Evolutionary conservation across 441 rosid genomes (phyloP).

Genomic region (Euphorbia corollata): DNA sequence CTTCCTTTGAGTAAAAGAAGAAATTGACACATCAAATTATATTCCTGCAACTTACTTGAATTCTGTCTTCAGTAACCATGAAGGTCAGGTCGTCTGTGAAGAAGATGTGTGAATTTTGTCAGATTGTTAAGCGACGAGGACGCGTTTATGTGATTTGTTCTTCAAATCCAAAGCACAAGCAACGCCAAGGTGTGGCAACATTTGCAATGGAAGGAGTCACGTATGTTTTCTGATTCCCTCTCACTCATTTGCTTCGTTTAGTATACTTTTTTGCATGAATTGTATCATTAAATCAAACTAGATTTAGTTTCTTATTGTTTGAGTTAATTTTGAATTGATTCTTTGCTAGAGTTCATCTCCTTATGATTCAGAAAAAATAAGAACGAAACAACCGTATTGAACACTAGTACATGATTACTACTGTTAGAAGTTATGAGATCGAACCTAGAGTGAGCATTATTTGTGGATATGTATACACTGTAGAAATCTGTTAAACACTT

Average conservation of each 20-base stretch:
- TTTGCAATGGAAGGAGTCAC: constrained; percentile 39
- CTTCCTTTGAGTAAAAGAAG: background rate
- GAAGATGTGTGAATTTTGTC: constrained; percentile 91
- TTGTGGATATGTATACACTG: background rate
- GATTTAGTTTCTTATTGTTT: background rate
- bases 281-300: background rate
- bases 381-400: no score
- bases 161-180: constrained; percentile 89
- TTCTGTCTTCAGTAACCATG: constrained; percentile 37
- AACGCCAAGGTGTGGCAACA: constrained; percentile 64
- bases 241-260: background rate
- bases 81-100: constrained; percentile 94
- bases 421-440: no score
- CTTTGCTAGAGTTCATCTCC: background rate
- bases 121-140: constrained; percentile 80
- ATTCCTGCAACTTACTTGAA: background rate
- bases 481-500: background rate
- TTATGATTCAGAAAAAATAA: background rate
- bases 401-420: no score
- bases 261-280: background rate
- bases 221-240: constrained; percentile 31
- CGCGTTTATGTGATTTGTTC: constrained; percentile 68
- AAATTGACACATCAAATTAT: background rate
- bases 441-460: background rate
- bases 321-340: no score